Base-by-base conservation (phyloP, 208 protist genomes). In the Trypanosoma theileri region DNA sequence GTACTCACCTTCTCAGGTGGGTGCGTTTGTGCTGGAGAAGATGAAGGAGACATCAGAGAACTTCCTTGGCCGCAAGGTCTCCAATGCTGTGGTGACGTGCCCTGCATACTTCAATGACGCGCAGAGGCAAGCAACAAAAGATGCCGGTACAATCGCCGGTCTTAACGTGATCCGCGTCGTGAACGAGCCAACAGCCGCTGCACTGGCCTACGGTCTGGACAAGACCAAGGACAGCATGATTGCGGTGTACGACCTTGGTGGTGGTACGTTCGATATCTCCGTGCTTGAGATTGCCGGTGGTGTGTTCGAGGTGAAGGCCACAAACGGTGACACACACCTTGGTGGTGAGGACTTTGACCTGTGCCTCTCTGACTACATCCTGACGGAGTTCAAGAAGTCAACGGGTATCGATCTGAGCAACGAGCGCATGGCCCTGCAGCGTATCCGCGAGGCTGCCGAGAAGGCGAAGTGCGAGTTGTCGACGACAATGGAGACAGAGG, bases 261-360 rank as follows among this genome's bases (percentile, higher is more conserved):
- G 98, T 46, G 98, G 97, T 52, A 98, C 95, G 26, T 98, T 98
- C 71, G 96, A 98, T 92, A 97, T 99, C 44, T 98, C 97, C 28
- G 81, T 99, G 61, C 93, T 99, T 17, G 95, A 92, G 42, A 98
- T 99, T 71, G 98, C 99, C 35, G 93, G 97, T 51, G 98, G 98
- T 73, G 95, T 99, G 78, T 99, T 99, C 73, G 98, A 99, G 88
- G 98, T 99, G 41, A 92, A 98, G 73, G 94, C 98, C 24, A 99
- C 98, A 46, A 93, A 89, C 74, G 98, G 98, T 69, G 97, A 99
- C 87, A 99, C 98, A 45, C 98, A 99, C 70, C 82, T 99, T 40
- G 98, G 98, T 56, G 98, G 98, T 55, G 98, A 98, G 53, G 63
- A 69, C 63, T 69, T 69, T 42, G 63, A 69, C 63, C 98, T 98